A percentile compares a stretch with the other conserved stretches of the same genome.
Evolutionary conservation across 192 early-diverging fungal species (phyloP).

Genomic region (Backusella macrospora): DNA sequence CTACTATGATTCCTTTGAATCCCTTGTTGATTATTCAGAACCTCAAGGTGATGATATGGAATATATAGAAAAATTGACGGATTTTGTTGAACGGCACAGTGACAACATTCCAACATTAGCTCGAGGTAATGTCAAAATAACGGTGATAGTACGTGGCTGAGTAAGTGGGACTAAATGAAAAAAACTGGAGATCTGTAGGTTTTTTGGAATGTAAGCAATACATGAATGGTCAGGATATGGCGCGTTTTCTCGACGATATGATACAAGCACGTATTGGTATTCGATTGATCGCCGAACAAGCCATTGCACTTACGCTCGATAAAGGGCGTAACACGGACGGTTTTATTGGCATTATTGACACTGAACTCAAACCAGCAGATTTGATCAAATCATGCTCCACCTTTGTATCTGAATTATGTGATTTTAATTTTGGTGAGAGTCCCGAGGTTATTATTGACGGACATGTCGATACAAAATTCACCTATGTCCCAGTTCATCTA

Average conservation of each 20-base stretch:
- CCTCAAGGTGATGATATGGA: slow-evolving; percentile 59
- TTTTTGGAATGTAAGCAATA: slow-evolving; percentile 91
- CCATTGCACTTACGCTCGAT: slow-evolving; percentile 71
- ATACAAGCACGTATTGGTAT: slow-evolving; percentile 92
- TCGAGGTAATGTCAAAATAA: slow-evolving; percentile 54
- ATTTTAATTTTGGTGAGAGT: slow-evolving; percentile 84
- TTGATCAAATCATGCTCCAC: slow-evolving; percentile 70
- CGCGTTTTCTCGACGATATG: slow-evolving; percentile 82
- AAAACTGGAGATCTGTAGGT: slow-evolving; percentile 42
- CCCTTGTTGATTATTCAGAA: slow-evolving; percentile 65
- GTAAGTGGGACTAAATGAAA: background rate
- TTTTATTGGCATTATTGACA: slow-evolving; percentile 89
- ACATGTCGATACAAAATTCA: slow-evolving; percentile 63
- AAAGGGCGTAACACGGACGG: slow-evolving; percentile 37
- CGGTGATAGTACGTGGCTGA: too few species aligned
- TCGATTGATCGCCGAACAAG: slow-evolving; percentile 91
- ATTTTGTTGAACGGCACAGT: slow-evolving; percentile 74
- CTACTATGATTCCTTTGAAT: slow-evolving; percentile 80
- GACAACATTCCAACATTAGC: slow-evolving; percentile 90
- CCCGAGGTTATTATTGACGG: slow-evolving; percentile 76
- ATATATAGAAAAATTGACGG: slow-evolving; percentile 71
- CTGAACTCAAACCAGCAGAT: slow-evolving; percentile 62
- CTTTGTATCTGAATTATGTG: slow-evolving; percentile 85
- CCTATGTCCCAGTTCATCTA: slow-evolving; percentile 90
- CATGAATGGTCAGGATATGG: slow-evolving; percentile 70